Evolutionary conservation across 2,329 filamentous ascomycete species (phyloP).

Genomic region (Alternaria conjuncta): DNA sequence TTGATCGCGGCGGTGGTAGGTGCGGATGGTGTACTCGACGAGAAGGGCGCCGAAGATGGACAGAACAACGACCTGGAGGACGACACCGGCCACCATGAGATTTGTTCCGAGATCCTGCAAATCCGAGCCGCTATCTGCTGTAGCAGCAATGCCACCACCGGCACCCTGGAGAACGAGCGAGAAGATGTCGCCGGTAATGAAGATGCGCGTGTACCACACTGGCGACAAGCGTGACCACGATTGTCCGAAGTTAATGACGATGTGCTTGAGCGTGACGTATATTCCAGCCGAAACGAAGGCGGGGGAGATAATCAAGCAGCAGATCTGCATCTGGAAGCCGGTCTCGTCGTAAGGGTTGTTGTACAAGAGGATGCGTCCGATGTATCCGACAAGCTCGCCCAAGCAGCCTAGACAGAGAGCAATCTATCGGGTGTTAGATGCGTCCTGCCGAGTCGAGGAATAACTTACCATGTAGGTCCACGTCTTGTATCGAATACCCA

Average conservation of each 20-base stretch:
- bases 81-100: slow-evolving; percentile 65
- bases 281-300: slow-evolving; percentile 63
- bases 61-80: slow-evolving; percentile 62
- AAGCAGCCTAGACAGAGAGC: slow-evolving; percentile 57
- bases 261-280: slow-evolving; percentile 63
- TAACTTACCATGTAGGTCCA: slow-evolving; percentile 59
- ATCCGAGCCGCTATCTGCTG: slow-evolving; percentile 52
- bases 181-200: slow-evolving; percentile 65
- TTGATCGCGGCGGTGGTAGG: slow-evolving; percentile 34
- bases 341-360: slow-evolving; percentile 58
- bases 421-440: slow-evolving; percentile 30
- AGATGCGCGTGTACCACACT: slow-evolving; percentile 62
- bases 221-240: slow-evolving; percentile 38
- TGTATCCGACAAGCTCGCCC: slow-evolving; percentile 63
- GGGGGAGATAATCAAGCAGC: slow-evolving; percentile 63
- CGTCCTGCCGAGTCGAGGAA: neutral
- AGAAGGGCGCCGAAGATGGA: slow-evolving; percentile 55
- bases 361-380: slow-evolving; percentile 61
- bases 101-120: slow-evolving; percentile 56
- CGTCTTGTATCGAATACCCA: slow-evolving; percentile 60
- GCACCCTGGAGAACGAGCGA: slow-evolving; percentile 66
- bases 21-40: slow-evolving; percentile 46
- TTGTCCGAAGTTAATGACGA: slow-evolving; percentile 62
- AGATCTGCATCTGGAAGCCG: slow-evolving; percentile 62
- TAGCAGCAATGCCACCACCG: slow-evolving; percentile 64